Percentiles rank a stretch among this genome's conserved stretches.
Evolutionary conservation across 768 basidiomycete species (phyloP).

Genomic region (Mycena vitilis): DNA sequence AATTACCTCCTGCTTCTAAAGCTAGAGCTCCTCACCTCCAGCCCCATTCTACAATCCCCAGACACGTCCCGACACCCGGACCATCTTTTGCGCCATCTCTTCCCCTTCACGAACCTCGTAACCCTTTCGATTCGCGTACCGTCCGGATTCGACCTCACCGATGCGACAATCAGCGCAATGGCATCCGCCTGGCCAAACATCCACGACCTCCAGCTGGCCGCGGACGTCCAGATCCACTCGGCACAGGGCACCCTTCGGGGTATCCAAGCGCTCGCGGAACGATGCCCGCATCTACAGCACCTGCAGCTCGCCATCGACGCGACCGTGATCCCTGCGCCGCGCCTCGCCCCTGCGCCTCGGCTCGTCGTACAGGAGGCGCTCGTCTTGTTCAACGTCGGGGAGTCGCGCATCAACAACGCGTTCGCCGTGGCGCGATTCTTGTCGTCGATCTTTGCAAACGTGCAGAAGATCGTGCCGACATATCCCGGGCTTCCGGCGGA

Average conservation of each 20-base stretch:
- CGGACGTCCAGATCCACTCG: not conserved
- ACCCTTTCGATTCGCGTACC: not conserved
- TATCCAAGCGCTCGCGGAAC: not conserved
- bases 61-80: not conserved
- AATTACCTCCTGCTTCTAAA: not conserved
- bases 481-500: not conserved
- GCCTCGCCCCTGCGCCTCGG: not conserved
- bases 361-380: not conserved
- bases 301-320: constrained; percentile 7
- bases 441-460: not conserved
- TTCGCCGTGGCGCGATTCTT: not conserved
- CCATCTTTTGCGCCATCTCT: not conserved
- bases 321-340: not conserved
- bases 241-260: not conserved
- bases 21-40: not conserved
- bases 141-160: constrained; percentile 9
- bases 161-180: not conserved
- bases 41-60: not conserved
- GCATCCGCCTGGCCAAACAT: constrained; percentile 11
- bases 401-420: not conserved
- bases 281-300: not conserved
- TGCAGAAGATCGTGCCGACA: not conserved
- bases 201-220: not conserved
- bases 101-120: not conserved
- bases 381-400: not conserved